phyloP scores from a whole-genome alignment of 2,329 filamentous ascomycete species.

The Aspergillus sp. region DNA sequence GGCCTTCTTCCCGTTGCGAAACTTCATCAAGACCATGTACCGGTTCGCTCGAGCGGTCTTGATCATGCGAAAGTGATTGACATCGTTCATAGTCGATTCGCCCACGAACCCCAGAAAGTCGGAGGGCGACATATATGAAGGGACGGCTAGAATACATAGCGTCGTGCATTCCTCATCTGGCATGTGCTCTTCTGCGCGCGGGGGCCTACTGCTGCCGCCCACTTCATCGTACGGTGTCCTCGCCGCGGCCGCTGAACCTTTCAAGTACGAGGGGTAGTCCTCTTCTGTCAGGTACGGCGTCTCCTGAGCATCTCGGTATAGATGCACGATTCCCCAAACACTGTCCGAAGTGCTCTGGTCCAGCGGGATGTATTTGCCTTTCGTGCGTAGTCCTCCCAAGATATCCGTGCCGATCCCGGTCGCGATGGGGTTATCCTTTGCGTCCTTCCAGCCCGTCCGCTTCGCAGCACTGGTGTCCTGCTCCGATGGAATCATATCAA shows the following conservation, averaged over 20 bases:
- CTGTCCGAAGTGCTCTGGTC: conserved; percentile 72
- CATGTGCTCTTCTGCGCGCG: conserved; percentile 16
- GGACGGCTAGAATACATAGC: conserved; percentile 89
- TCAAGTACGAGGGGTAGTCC: conserved; percentile 47
- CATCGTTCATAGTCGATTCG: conserved; percentile 78
- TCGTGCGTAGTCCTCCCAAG: conserved; percentile 71
- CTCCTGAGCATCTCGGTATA: conserved; percentile 84
- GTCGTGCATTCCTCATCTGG: conserved; percentile 71
- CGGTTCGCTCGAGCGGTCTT: conserved; percentile 84
- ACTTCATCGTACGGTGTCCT: conserved; percentile 29
- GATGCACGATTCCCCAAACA: conserved; percentile 89
- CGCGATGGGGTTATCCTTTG: conserved; percentile 43
- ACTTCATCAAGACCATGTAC: conserved; percentile 96
- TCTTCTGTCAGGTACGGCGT: conserved; percentile 58
- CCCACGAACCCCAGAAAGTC: conserved; percentile 92
- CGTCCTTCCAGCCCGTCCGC: conserved; percentile 25
- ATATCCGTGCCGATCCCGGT: conserved; percentile 54
- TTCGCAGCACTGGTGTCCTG: conserved; percentile 28
- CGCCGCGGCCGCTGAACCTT: conserved; percentile 40
- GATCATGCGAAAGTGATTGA: conserved; percentile 93
- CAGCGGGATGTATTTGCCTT: conserved; percentile 74
- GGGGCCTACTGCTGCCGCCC: conserved; percentile 24
- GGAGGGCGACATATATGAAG: conserved; percentile 86
- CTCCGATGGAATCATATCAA: conserved; percentile 64
- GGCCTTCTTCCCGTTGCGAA: conserved; percentile 72